Conservation (phyloP, 2,329 filamentous ascomycete species). For the Pseudogymnoascus verrucosus region DNA sequence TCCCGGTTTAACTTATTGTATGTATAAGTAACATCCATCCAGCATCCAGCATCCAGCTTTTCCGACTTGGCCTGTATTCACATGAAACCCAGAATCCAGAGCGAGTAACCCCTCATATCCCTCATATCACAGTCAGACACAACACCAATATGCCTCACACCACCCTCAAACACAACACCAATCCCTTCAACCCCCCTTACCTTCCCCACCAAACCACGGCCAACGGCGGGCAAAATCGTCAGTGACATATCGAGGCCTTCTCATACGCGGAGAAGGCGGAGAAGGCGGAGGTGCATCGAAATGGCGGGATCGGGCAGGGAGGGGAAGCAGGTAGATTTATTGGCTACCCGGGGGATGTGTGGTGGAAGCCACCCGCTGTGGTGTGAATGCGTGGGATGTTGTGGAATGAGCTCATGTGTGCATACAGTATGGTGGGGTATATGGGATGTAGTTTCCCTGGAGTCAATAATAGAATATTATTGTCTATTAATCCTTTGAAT, state of each 20-base stretch:
- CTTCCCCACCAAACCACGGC: background rate
- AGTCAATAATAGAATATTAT: background rate
- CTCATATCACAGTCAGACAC: background rate
- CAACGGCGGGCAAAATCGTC: background rate
- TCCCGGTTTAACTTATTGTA: too few relatives aligned
- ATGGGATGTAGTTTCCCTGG: background rate
- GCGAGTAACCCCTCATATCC: background rate
- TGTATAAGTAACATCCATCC: too few relatives aligned
- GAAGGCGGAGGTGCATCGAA: background rate
- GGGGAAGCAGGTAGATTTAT: background rate
- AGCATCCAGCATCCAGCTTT: too few relatives aligned
- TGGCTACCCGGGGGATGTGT: background rate
- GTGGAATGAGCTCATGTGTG: background rate
- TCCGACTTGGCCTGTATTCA: too few relatives aligned
- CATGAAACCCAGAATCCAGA: background rate
- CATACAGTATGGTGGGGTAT: background rate
- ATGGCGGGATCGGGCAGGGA: constrained; percentile 1
- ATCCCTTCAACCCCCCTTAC: background rate
- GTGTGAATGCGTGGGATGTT: too few relatives aligned
- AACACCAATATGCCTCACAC: background rate
- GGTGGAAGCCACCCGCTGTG: background rate
- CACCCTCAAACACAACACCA: background rate
- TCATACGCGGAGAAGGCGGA: background rate
- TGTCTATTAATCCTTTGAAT: background rate
- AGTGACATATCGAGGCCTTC: background rate